Evolutionary conservation across 345 rosid species (phyloP).

Genomic region (Syzygium jambos): DNA sequence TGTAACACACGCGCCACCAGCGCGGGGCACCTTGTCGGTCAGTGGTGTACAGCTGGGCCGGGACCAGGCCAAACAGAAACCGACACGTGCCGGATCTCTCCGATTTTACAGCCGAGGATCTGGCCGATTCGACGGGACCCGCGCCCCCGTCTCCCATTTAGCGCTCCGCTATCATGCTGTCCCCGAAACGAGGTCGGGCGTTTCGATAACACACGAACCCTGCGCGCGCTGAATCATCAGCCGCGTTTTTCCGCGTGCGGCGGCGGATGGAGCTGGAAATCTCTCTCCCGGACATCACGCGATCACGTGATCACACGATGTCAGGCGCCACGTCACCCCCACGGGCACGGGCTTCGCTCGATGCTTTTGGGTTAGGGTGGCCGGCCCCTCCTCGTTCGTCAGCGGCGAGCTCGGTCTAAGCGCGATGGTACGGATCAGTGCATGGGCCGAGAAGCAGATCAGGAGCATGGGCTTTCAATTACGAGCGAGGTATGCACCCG

Average conservation of each 20-base stretch:
- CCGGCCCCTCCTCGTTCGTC: not conserved
- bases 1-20: not conserved
- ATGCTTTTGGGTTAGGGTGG: too few species aligned
- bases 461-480: not conserved
- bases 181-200: not conserved
- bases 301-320: not conserved
- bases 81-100: not conserved
- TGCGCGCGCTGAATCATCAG: not conserved
- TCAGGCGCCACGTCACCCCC: not conserved
- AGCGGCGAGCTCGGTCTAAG: not conserved
- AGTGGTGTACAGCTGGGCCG: not conserved
- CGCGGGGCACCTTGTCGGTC: not conserved
- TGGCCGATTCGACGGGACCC: not conserved
- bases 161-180: not conserved
- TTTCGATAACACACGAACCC: not conserved
- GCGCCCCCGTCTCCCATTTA: not conserved
- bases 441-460: not conserved
- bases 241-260: not conserved
- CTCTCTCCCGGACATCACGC: not conserved
- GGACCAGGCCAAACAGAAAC: not conserved
- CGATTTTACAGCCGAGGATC: not conserved
- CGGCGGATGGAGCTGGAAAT: not conserved
- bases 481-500: not conserved
- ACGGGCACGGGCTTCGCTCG: not conserved
- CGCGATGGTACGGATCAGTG: not conserved